Evolutionary conservation across 2,329 filamentous ascomycete genomes (phyloP).

Genomic region (Penicillium sp.): DNA sequence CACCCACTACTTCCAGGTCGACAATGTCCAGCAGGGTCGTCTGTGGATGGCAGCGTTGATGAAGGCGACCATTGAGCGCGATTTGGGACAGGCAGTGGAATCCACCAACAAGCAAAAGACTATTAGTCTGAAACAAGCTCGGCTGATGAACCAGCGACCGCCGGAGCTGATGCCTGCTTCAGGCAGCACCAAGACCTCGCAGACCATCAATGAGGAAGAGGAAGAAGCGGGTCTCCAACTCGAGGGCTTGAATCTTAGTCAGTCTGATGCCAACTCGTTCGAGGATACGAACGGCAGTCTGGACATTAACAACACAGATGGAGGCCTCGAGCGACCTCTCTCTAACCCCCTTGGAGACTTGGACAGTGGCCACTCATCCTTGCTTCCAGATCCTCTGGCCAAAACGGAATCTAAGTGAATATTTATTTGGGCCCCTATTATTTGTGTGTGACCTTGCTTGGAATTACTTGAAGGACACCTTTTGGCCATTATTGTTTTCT

Average conservation of each 20-base stretch:
- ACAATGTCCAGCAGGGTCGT: slow-evolving; percentile 80
- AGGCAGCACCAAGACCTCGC: slow-evolving; percentile 19
- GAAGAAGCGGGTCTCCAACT: slow-evolving; percentile 25
- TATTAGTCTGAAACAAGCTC: slow-evolving; percentile 85
- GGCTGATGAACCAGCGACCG: slow-evolving; percentile 81
- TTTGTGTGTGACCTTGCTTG: slow-evolving; percentile 1
- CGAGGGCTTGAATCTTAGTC: slow-evolving; percentile 30
- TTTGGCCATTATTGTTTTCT: slow-evolving; percentile 4
- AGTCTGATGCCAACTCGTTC: slow-evolving; percentile 13
- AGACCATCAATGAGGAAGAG: slow-evolving; percentile 20
- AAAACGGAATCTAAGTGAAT: slow-evolving; percentile 22
- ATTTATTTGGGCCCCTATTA: background rate
- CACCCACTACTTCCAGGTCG: slow-evolving; percentile 95
- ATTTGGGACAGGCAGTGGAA: slow-evolving; percentile 71
- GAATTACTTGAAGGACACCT: background rate
- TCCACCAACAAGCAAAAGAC: slow-evolving; percentile 97
- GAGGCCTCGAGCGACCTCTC: background rate
- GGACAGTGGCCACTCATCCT: slow-evolving; percentile 11
- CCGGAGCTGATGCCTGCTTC: slow-evolving; percentile 73
- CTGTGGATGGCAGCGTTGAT: slow-evolving; percentile 98
- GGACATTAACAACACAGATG: background rate
- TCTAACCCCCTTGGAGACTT: slow-evolving; percentile 27
- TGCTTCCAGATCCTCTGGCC: slow-evolving; percentile 27
- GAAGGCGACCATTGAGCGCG: slow-evolving; percentile 97
- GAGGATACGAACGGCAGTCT: slow-evolving; percentile 15